Evolutionary conservation across 306 rosid species (phyloP).

Genomic region (Ammopiptanthus mongolicus): DNA sequence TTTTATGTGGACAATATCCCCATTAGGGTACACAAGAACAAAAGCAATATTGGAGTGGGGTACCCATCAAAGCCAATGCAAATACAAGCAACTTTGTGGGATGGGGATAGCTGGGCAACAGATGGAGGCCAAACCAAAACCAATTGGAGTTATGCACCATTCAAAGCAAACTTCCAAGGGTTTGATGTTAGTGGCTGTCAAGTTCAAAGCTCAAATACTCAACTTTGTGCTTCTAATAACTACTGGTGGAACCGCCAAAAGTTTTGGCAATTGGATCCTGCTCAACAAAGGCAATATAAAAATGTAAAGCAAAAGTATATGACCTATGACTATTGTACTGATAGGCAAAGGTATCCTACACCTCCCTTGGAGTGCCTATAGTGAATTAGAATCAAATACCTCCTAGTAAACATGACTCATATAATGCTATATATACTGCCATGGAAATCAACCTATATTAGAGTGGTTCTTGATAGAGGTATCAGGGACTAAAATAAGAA

Average conservation of each 20-base stretch:
- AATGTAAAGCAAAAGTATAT: constrained; percentile 21
- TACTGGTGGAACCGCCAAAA: constrained; percentile 39
- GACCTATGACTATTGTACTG: constrained; percentile 48
- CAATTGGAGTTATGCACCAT: constrained; percentile 50
- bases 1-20: constrained; percentile 49
- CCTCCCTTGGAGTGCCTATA: constrained; percentile 49
- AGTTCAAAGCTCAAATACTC: background rate
- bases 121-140: constrained; percentile 45
- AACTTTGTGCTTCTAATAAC: constrained; percentile 25
- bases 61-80: constrained; percentile 46
- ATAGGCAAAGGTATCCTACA: constrained; percentile 25
- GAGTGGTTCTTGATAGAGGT: background rate
- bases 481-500: background rate
- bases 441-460: background rate
- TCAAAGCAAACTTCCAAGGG: constrained; percentile 40
- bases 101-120: constrained; percentile 58
- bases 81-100: constrained; percentile 45
- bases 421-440: background rate
- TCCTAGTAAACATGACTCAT: background rate
- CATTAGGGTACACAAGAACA: constrained; percentile 48
- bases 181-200: constrained; percentile 42
- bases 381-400: background rate
- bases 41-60: constrained; percentile 16
- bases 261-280: constrained; percentile 30
- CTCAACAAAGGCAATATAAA: background rate